Conservation (phyloP, 306 rosid genomes). For the Crataegus laevigata region DNA sequence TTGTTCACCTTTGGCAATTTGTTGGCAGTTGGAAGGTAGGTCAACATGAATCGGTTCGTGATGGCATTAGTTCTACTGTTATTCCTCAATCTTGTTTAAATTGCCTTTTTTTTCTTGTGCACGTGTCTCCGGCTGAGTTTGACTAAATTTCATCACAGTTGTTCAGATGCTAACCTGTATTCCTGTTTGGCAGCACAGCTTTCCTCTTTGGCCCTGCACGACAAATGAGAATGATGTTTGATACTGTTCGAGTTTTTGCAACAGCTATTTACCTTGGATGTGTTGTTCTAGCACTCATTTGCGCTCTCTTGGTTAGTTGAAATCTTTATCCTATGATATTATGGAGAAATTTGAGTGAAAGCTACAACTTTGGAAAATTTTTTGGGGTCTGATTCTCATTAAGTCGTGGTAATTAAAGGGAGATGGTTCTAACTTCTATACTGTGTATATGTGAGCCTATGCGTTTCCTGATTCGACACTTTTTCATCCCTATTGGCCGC, state of each 20-base stretch:
- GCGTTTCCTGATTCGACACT: neutral
- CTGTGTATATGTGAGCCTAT: neutral
- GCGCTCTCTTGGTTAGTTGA: constrained; percentile 75
- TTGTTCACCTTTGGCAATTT: constrained; percentile 86
- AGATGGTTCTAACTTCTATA: neutral
- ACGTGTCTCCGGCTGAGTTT: constrained; percentile 5
- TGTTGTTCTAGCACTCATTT: constrained; percentile 76
- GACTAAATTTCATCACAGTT: neutral
- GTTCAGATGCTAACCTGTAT: constrained; percentile 21
- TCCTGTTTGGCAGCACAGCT: constrained; percentile 76
- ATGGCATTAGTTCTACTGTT: neutral
- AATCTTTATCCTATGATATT: neutral
- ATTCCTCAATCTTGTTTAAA: neutral
- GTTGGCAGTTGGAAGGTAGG: constrained; percentile 93
- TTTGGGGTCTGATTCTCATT: neutral
- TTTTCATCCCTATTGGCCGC: neutral
- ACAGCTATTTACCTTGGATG: constrained; percentile 81
- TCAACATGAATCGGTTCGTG: neutral
- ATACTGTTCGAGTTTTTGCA: constrained; percentile 66
- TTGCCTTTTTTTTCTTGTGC: neutral
- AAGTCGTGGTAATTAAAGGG: neutral
- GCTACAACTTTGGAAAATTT: neutral
- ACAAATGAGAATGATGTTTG: constrained; percentile 85
- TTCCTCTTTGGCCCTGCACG: constrained; percentile 76
- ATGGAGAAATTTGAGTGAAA: neutral